Evolutionary conservation across 805 yeast genomes (phyloP), one percentile per base, ranked within the genome.

Genomic region (Monosporozyma siamensis): DNA sequence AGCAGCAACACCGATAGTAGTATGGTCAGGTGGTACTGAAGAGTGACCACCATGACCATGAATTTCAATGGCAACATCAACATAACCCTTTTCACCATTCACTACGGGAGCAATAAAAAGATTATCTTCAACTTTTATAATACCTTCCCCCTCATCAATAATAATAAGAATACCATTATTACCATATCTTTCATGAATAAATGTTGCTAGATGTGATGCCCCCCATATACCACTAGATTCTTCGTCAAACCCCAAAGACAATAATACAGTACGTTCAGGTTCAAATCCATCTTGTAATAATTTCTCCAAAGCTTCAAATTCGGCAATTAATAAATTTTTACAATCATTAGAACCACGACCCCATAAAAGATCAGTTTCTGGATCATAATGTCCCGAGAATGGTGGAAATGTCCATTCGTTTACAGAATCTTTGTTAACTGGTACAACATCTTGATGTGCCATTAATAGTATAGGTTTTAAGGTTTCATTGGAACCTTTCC

Each of bases 401-500:
- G 95, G 94, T 9, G 78, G 79, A 54, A 74, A 68, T 0, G 64
- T 67, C 95, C 95, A 86, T 43, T 74, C 64, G 22, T 61, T 65
- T 34, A 67, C 60, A 0, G 88, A 75, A 20, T 69, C 74, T n/a
- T 59, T 56, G 53, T 77, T 82, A 5, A 83, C 81, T 0, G 95
- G 95, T 12, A 86, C 95, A 1, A 81, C 86, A 55, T 86, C 95
- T 56, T 80, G 86, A 58, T 86, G 95, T 4, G 92, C 90, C 59
- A 82, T 74, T 35, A 84, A 64, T 61, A 86, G 50, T 14, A 80
- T 51, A 10, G 95, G 95, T 56, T 81, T 78, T 49, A 79, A 61
- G 2, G 58, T 46, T 5, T 52, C 24, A 34, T 74, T 56, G 3
- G 73, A 56, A 10, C 95, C 95, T 46, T 71, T 58, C 74, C 82